Conservation (phyloP, 2,329 filamentous ascomycete genomes). For the Pezicula carpinea region DNA sequence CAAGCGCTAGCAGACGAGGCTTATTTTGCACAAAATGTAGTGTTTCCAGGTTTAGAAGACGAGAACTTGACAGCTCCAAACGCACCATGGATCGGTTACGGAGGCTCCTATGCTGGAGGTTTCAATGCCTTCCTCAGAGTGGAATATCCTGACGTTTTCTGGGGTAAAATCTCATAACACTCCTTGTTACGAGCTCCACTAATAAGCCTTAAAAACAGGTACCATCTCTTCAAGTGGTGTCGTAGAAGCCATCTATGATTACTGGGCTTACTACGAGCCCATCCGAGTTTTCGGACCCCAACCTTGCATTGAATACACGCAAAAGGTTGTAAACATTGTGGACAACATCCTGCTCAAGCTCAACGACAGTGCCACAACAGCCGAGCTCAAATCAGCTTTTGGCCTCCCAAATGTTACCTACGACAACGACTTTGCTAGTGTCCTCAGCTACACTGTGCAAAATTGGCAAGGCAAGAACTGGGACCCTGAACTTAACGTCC, state of each 20-base stretch:
- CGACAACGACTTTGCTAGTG: conserved; percentile 45
- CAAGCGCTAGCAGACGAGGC: conserved; percentile 77
- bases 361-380: conserved; percentile 35
- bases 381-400: conserved; percentile 47
- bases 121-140: conserved; percentile 74
- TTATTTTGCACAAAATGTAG: conserved; percentile 72
- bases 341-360: conserved; percentile 52
- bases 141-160: conserved; percentile 74
- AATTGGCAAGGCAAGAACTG: conserved; percentile 54
- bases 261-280: conserved; percentile 61
- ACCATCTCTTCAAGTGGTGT: conserved; percentile 79
- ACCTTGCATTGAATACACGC: conserved; percentile 60
- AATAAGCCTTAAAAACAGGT: conserved; percentile 22
- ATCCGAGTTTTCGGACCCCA: conserved; percentile 50
- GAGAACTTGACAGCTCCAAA: conserved; percentile 59
- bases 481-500: conserved; percentile 49
- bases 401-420: conserved; percentile 39
- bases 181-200: no score
- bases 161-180: conserved; percentile 38
- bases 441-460: conserved; percentile 38
- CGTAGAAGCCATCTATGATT: conserved; percentile 72
- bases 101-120: conserved; percentile 78
- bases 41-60: conserved; percentile 66
- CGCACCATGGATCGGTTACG: conserved; percentile 74
- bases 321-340: conserved; percentile 53